phyloP scores from a whole-genome alignment of 1,139 yeast genomes.

The Taiozyma sp. region DNA sequence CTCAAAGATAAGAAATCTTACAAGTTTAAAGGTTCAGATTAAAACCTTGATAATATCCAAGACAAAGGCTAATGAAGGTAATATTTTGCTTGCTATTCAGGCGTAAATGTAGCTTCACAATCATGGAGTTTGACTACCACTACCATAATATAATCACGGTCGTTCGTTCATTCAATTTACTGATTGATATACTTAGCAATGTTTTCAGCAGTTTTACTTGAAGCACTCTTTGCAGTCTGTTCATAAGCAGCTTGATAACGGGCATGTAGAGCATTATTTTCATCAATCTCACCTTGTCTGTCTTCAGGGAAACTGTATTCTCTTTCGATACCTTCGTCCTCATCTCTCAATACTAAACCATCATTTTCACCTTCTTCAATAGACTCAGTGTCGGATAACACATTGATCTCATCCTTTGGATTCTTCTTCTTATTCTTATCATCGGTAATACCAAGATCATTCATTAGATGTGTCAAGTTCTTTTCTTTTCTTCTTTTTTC shows the following conservation, averaged over 20 bases:
- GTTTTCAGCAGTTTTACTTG: slow-evolving; percentile 64
- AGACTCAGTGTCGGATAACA: slow-evolving; percentile 19
- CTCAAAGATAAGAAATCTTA: slow-evolving; percentile 37
- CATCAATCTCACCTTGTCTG: slow-evolving; percentile 56
- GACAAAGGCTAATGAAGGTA: too few species aligned
- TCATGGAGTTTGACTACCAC: too few species aligned
- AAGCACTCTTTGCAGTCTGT: slow-evolving; percentile 54
- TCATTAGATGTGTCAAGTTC: slow-evolving; percentile 54
- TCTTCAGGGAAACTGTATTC: slow-evolving; percentile 79
- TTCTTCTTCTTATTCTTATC: slow-evolving; percentile 53
- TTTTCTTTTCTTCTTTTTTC: slow-evolving; percentile 71
- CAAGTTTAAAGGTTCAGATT: slow-evolving; percentile 17
- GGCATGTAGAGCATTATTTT: slow-evolving; percentile 55
- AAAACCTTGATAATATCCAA: too few species aligned
- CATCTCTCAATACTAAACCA: slow-evolving; percentile 62
- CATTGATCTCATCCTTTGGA: slow-evolving; percentile 15
- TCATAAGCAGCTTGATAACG: slow-evolving; percentile 74
- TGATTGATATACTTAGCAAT: slow-evolving; percentile 60
- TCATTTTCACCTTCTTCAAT: slow-evolving; percentile 40
- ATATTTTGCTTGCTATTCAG: too few species aligned
- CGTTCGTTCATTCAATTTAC: slow-evolving; percentile 7
- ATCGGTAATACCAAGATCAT: slow-evolving; percentile 56
- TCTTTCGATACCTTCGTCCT: slow-evolving; percentile 45
- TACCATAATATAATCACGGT: too few species aligned
- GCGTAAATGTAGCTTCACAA: too few species aligned